Evolutionary conservation across 208 protist genomes (phyloP).

Genomic region (Vickermania ingenoplastis): DNA sequence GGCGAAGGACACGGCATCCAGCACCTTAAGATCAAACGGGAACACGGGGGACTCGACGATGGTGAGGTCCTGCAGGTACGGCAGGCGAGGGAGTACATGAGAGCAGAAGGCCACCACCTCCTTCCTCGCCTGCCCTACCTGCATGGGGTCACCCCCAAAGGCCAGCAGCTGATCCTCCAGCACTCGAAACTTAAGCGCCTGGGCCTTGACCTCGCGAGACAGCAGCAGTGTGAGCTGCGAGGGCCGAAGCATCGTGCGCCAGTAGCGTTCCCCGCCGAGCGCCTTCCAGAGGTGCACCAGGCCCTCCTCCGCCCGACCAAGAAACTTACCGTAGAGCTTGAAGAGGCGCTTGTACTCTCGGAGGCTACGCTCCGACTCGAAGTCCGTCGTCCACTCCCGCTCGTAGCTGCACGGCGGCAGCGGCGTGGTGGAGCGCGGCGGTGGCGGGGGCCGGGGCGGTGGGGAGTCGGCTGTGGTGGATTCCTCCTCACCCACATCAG

Average conservation of each 20-base stretch:
- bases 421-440: not conserved
- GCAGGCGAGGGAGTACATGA: not conserved
- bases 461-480: not conserved
- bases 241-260: not conserved
- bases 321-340: not conserved
- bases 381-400: not conserved
- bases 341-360: not conserved
- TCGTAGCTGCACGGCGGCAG: not conserved
- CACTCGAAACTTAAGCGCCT: not conserved
- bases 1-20: not conserved
- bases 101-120: slow-evolving; percentile 2
- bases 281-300: not conserved
- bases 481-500: not conserved
- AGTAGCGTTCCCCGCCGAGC: not conserved
- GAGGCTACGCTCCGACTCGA: not conserved
- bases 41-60: slow-evolving; percentile 2
- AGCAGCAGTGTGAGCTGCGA: not conserved
- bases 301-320: not conserved
- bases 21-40: not conserved
- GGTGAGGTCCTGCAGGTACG: not conserved
- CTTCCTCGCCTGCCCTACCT: not conserved
- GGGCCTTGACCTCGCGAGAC: not conserved
- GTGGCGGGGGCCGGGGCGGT: not conserved
- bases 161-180: not conserved
- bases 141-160: not conserved